Evolutionary conservation across 805 yeast genomes (phyloP), one percentile per base, ranked within the genome.

Genomic region (Millerozyma acaciae): DNA sequence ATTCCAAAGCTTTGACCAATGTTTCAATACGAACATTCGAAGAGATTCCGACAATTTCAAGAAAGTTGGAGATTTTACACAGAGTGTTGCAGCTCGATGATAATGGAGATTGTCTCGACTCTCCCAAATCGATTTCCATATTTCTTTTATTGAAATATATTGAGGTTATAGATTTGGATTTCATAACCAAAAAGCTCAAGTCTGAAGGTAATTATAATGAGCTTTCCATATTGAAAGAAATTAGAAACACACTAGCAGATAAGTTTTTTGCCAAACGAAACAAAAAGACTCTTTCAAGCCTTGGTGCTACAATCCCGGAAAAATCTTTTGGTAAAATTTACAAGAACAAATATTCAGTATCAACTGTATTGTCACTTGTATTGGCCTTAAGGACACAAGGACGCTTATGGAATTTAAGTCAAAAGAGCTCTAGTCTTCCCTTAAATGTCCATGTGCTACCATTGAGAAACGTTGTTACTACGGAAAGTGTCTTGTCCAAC

Each of bases 311-410:
- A 4, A 33, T 43, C 1, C 40, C 43, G 3, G 18, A 30, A 13
- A 27, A 24, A 17, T 20, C 22, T 9, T 24, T 26, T 21, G 18
- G 10, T 19, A 2, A 35, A 39, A 21, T 44, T 39, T 17, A 38
- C 10, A 20, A 16, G 17, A 38, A 40, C 25, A 34, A 39, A 24
- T 50, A 38, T 29, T 37, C 40, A 5, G 40, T 56, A 2, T 32
- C 63, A 1, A 43, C 49, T 7, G 57, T 50, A 30, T 42, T 57
- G 33, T 72, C 82, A 0, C 59, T 74, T 16, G 60, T 75, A 10
- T 55, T 78, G 40, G 65, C 75, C 1, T 45, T 80, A 16, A 59
- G 72, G 40, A 75, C 73, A 47, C 73, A 72, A 47, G 51, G 65
- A 31, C 54, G 68, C 43, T 37, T 71, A 24, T 75, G 78, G 78